A percentile compares a stretch with the other conserved stretches of the same genome.
These are phyloP conservation scores for Drosera spatulata DNA, from an alignment of 179 eudicot species.

Conservation along the genomic window DNA sequence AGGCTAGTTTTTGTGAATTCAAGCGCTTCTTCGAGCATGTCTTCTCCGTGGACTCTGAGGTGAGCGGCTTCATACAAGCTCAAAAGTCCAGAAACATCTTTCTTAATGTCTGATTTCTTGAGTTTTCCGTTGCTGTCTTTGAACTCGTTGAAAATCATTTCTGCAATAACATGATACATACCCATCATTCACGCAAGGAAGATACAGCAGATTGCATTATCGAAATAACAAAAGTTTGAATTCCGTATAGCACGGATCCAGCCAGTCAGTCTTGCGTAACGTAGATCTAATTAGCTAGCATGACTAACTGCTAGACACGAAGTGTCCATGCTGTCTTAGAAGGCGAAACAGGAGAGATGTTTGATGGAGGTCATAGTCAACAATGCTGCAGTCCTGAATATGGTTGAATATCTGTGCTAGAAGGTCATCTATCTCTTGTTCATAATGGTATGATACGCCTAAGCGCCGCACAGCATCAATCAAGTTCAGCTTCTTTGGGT, in stretches of 20 bases:
- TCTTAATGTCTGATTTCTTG: background rate
- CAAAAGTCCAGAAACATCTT: background rate
- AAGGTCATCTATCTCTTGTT: slow-evolving; percentile 1
- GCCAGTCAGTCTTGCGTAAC: no score
- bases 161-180: background rate
- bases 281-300: background rate
- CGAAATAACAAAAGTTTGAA: no score
- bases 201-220: no score
- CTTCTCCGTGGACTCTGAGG: slow-evolving; percentile 4
- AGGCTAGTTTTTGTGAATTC: slow-evolving; percentile 1
- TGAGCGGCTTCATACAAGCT: slow-evolving; percentile 6
- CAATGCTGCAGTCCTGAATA: background rate
- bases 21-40: slow-evolving; percentile 6
- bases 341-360: slow-evolving; percentile 1
- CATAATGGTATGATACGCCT: slow-evolving; percentile 7
- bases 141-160: slow-evolving; percentile 4
- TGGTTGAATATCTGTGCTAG: background rate
- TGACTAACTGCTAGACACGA: background rate
- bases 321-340: slow-evolving; percentile 5
- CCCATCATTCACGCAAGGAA: no score
- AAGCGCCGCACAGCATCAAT: slow-evolving; percentile 2
- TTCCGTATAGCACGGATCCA: no score
- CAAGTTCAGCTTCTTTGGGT: background rate
- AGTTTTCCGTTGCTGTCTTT: slow-evolving; percentile 1
- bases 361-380: slow-evolving; percentile 1